Evolutionary conservation across 768 basidiomycete genomes (phyloP), one percentile per base, ranked within the genome.

Genomic region (Trametopsis cervina): DNA sequence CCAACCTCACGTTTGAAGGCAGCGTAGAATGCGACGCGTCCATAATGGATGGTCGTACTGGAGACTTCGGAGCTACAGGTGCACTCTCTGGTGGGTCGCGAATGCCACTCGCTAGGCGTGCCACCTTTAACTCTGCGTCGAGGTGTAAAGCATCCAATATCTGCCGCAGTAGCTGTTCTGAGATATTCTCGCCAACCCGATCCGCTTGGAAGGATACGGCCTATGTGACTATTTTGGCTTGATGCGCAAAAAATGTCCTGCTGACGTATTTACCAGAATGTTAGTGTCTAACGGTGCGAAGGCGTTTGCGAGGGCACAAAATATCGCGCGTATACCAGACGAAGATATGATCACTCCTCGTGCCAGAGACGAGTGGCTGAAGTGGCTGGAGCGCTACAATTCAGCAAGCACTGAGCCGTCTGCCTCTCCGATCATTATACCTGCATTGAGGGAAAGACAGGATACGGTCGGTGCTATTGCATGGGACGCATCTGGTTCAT

Each of bases 381-480:
- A 65, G 45, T 90, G 89, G 89, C 78, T 67, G 58, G 54, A 52
- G 12, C 65, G 69, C 11, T 67, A 83, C 18, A 63, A 67, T 21
- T 18, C 37, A 2, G 51, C 37, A 15, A 23, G 9, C 20, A 17
- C 25, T 4, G 10, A 26, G 21, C 18, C 29, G 33, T 37, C 42
- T 47, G 22, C 24, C 20, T 20, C 15, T 17, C 39, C 25, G 17
- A 44, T 24, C 36, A n/a, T 22, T 15, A 11, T 7, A 25, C 42
- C 15, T 10, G 54, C 40, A 48, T 50, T 63, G 56, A 54, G 58
- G 50, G 67, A 66, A 51, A 69, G 80, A 46, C 84, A 89, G 58
- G 89, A 91, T 60, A 91, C 89, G 0, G 89, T 91, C 4, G 89
- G 89, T 13, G 87, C 86, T n/a, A 71, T 88, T 27, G 79, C 70